phyloP scores from a whole-genome alignment of 2,329 filamentous ascomycete species.

The Metarhizium sp. region DNA sequence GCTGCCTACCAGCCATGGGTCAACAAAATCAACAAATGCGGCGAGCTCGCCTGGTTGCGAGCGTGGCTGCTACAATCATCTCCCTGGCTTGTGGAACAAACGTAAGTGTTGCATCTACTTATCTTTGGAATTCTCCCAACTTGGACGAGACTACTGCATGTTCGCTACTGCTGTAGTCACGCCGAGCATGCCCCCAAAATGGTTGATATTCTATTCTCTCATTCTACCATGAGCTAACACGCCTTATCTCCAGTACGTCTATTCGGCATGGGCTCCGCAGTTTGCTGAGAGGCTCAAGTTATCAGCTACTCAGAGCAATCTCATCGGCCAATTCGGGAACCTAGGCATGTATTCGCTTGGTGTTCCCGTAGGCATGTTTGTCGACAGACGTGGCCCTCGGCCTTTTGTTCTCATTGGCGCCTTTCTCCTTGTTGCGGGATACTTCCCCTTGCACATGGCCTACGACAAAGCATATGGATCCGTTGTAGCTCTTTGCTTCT shows the following conservation, averaged over 20 bases:
- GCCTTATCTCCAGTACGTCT: slow-evolving; percentile 64
- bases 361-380: slow-evolving; percentile 78
- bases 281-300: slow-evolving; percentile 81
- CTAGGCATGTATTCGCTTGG: slow-evolving; percentile 91
- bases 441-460: slow-evolving; percentile 75
- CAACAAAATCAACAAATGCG: slow-evolving; percentile 31
- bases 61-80: slow-evolving; percentile 74
- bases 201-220: background rate
- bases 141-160: too few relatives aligned
- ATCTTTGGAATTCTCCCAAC: background rate
- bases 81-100: slow-evolving; percentile 89
- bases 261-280: slow-evolving; percentile 95
- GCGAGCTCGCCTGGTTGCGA: slow-evolving; percentile 67
- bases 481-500: slow-evolving; percentile 63
- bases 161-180: too few relatives aligned
- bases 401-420: slow-evolving; percentile 69
- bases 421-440: slow-evolving; percentile 64
- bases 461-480: slow-evolving; percentile 59
- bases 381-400: slow-evolving; percentile 73
- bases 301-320: slow-evolving; percentile 84
- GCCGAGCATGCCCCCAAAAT: too few relatives aligned
- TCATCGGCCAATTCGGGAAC: slow-evolving; percentile 80
- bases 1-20: slow-evolving; percentile 12
- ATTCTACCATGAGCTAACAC: background rate
- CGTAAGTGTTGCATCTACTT: slow-evolving; percentile 38